A percentile compares a stretch with the other conserved stretches of the same genome.
Conservation (phyloP, 257 asterid genomes). For the Solanum etuberosum region DNA sequence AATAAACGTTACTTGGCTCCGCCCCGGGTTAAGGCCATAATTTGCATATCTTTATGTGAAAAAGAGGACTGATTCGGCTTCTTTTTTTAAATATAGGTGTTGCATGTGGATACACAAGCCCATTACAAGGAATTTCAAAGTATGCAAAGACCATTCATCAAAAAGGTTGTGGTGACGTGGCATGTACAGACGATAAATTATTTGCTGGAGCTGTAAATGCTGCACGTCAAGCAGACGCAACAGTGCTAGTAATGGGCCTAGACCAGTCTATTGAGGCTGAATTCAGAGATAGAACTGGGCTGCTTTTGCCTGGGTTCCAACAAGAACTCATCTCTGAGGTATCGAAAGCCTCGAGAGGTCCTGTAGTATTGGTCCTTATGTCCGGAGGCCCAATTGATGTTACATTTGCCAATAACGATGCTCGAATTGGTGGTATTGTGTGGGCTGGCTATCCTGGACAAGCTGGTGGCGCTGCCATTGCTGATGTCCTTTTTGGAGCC, state of each 20-base stretch:
- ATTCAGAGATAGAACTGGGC: slow-evolving; percentile 50
- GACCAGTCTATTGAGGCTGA: slow-evolving; percentile 77
- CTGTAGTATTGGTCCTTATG: slow-evolving; percentile 52
- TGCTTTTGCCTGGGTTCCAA: slow-evolving; percentile 58
- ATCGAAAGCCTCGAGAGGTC: slow-evolving; percentile 59
- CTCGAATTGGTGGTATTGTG: slow-evolving; percentile 43
- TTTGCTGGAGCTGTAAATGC: slow-evolving; percentile 52
- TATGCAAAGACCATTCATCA: slow-evolving; percentile 45
- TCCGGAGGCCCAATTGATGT: slow-evolving; percentile 83
- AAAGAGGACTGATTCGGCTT: neutral
- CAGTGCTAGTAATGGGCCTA: slow-evolving; percentile 59
- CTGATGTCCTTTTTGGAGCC: slow-evolving; percentile 58
- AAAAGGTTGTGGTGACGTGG: slow-evolving; percentile 54
- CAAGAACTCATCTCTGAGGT: slow-evolving; percentile 57
- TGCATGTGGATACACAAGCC: slow-evolving; percentile 66
- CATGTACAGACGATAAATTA: slow-evolving; percentile 31
- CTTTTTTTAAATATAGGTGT: neutral
- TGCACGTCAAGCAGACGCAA: slow-evolving; percentile 54
- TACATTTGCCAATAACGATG: slow-evolving; percentile 55
- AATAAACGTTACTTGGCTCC: no score
- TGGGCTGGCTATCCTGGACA: slow-evolving; percentile 92
- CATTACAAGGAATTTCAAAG: slow-evolving; percentile 51
- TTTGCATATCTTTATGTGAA: neutral
- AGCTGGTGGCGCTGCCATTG: slow-evolving; percentile 77
- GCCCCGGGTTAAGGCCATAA: neutral